Percentiles rank a stretch among this genome's conserved stretches.
Evolutionary conservation across 129 eudicot genomes (phyloP).

Genomic region (Ambrosia artemisiifolia): DNA sequence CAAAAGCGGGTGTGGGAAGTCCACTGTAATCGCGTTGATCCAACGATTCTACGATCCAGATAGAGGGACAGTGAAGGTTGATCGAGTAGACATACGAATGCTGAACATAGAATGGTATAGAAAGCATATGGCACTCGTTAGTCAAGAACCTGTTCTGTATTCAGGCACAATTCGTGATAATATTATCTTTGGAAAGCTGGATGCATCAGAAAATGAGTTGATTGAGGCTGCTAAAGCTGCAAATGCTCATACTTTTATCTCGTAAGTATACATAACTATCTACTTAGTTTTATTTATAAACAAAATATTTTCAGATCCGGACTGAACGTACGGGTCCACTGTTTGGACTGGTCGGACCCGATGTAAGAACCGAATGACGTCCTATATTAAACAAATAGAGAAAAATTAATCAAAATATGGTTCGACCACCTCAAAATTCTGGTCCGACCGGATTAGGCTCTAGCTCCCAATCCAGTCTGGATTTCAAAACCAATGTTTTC

Average conservation of each 20-base stretch:
- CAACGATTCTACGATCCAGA: constrained; percentile 78
- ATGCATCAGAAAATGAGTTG: constrained; percentile 79
- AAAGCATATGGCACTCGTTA: constrained; percentile 80
- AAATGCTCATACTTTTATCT: constrained; percentile 88
- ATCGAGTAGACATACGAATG: constrained; percentile 66
- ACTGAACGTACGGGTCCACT: too few relatives aligned
- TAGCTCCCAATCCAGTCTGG: too few relatives aligned
- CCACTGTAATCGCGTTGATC: constrained; percentile 73
- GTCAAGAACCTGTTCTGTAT: constrained; percentile 88
- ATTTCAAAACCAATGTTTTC: too few relatives aligned
- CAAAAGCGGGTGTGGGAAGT: constrained; percentile 91
- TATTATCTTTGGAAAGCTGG: constrained; percentile 65
- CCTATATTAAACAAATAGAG: too few relatives aligned
- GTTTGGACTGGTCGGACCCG: too few relatives aligned
- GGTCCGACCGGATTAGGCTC: too few relatives aligned
- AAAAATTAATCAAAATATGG: too few relatives aligned
- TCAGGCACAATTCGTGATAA: constrained; percentile 78
- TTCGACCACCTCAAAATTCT: too few relatives aligned
- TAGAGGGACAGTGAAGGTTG: constrained; percentile 72
- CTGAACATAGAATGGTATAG: constrained; percentile 75
- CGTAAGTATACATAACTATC: constrained; percentile 45
- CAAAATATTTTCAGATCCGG: too few relatives aligned
- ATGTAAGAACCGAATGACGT: too few relatives aligned
- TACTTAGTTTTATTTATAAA: too few relatives aligned
- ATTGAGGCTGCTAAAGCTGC: constrained; percentile 85